phyloP scores from a whole-genome alignment of 495 filamentous ascomycete genomes.

The Hyaloscypha finlandica region DNA sequence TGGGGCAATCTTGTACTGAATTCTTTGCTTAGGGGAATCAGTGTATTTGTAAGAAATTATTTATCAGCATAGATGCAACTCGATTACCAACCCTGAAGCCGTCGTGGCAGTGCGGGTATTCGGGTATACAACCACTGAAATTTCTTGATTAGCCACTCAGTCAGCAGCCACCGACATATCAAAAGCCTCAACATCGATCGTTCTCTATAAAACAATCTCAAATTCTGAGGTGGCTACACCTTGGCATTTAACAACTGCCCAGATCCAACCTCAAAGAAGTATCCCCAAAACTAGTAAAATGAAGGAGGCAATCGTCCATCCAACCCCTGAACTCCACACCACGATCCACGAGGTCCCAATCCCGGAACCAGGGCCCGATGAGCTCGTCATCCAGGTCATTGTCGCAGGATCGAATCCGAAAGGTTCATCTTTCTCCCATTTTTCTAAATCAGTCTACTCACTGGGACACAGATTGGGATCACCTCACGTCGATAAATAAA shows the following conservation, averaged over 20 bases:
- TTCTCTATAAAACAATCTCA: not conserved
- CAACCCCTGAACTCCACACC: constrained; percentile 39
- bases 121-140: not conserved
- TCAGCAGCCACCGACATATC: not conserved
- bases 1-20: not conserved
- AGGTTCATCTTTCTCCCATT: constrained; percentile 51
- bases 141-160: not conserved
- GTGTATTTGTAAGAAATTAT: not conserved
- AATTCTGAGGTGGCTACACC: too few species aligned
- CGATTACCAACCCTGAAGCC: not conserved
- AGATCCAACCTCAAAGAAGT: not conserved
- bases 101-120: not conserved
- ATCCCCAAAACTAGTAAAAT: constrained; percentile 3
- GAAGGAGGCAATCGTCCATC: constrained; percentile 29
- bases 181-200: not conserved
- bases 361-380: constrained; percentile 55
- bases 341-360: constrained; percentile 59
- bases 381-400: constrained; percentile 70
- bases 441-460: not conserved
- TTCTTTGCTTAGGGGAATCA: not conserved
- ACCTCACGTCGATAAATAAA: constrained; percentile 21
- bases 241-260: not conserved
- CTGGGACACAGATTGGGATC: constrained; percentile 21
- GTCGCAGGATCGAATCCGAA: constrained; percentile 74
- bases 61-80: not conserved